phyloP scores from a whole-genome alignment of 148 eudicot species.

The Amaranthus cruentus region DNA sequence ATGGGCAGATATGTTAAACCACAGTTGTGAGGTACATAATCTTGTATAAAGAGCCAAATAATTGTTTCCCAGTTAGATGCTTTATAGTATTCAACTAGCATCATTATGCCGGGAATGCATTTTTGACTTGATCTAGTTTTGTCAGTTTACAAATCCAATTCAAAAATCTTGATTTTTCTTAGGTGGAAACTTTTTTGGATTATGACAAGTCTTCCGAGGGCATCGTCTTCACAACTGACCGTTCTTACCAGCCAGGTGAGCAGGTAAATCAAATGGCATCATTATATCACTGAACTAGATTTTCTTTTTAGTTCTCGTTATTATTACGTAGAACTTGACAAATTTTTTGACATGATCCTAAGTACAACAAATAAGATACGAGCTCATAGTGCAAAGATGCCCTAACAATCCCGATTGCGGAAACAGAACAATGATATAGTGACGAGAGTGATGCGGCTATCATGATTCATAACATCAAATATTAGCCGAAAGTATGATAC shows the following conservation, averaged over 20 bases:
- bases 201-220: constrained; percentile 86
- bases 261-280: constrained; percentile 58
- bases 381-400: too few species aligned
- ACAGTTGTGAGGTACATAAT: constrained; percentile 67
- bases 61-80: neutral
- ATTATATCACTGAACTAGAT: neutral
- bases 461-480: too few species aligned
- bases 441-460: too few species aligned
- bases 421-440: too few species aligned
- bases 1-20: constrained; percentile 99
- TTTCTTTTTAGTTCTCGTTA: too few species aligned
- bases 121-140: neutral
- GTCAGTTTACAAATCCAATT: neutral
- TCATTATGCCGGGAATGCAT: neutral
- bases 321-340: too few species aligned
- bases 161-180: constrained; percentile 20
- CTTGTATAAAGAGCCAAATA: neutral
- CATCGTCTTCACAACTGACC: constrained; percentile 84
- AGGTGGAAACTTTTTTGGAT: constrained; percentile 91
- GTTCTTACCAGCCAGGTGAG: constrained; percentile 96
- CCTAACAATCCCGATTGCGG: too few species aligned
- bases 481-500: too few species aligned
- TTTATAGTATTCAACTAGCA: neutral
- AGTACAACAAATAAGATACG: too few species aligned
- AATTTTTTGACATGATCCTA: too few species aligned